Base-by-base conservation (phyloP, 2,329 filamentous ascomycete species). In the Dactylellina cionopaga region DNA sequence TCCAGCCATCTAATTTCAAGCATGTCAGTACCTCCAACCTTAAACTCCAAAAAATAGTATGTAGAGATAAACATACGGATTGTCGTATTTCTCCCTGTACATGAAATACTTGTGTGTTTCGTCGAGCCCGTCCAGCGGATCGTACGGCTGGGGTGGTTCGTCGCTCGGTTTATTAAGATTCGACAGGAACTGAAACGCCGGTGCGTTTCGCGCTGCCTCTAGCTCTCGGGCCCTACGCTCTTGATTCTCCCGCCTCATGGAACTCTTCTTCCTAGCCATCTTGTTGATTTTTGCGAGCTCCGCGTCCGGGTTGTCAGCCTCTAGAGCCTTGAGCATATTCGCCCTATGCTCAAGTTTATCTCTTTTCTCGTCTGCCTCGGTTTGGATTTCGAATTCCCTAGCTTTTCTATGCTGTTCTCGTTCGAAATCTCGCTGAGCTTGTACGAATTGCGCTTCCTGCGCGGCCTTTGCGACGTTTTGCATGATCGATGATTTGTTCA, bases 51-150 rank as follows among this genome's bases (percentile, higher is more conserved):
- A 19, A n/a, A 25, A 37, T 27, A 41, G 35, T 35, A 37, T 37
- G 1, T 3, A 13, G 31, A 10, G 15, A 9, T 3, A 46, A 15
- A 62, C 41, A 51, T 73, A 75, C 74, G 70, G 86, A 78, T 91
- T 92, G 41, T 88, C 86, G 80, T 97, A 96, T 41, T 85, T 82
- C 52, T 87, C 85, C 75, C 88, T 86, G 35, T 96, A 78, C 7
- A 85, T 83, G 78, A 92, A 94, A 76, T 93, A 89, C 76, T 89
- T 84, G 19, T 88, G 87, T 22, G 84, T 84, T 55, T 93, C 86
- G 47, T 86, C 81, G 73, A 93, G 82, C 0, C 92, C 95, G 37
- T 88, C 92, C 79, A 95, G 96, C 0, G 94, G 90, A 82, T 97
- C 92, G 81, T 96, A 97, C 0, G 92, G 89, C 66, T 88, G 88